A percentile compares a stretch with the other conserved stretches of the same genome.
Evolutionary conservation across 179 eudicot genomes (phyloP).

Genomic region (Camellia oleifera): DNA sequence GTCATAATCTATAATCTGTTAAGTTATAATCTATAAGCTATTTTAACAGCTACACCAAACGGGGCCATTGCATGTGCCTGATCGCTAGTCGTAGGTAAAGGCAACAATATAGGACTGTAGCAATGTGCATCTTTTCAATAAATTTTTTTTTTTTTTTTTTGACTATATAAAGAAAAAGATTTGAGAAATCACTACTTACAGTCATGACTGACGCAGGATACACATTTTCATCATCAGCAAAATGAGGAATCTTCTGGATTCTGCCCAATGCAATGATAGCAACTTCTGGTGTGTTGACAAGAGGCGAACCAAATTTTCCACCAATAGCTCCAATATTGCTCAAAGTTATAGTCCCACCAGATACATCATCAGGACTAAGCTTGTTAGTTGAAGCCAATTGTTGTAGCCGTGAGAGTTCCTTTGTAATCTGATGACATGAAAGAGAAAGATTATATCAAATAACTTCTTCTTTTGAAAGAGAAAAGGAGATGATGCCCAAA

Average conservation of each 20-base stretch:
- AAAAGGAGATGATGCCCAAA: neutral
- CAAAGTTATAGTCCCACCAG: conserved; percentile 89
- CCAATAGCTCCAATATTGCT: conserved; percentile 97
- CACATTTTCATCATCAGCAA: conserved; percentile 64
- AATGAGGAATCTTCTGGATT: conserved; percentile 64
- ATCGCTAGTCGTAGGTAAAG: neutral
- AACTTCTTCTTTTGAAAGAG: neutral
- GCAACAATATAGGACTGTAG: neutral
- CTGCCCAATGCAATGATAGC: conserved; percentile 86
- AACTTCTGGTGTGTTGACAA: conserved; percentile 80
- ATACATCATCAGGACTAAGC: conserved; percentile 71
- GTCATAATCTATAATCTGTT: no score
- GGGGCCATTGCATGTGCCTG: no score
- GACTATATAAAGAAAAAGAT: conserved; percentile 1
- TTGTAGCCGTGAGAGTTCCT: conserved; percentile 76
- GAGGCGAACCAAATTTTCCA: conserved; percentile 94
- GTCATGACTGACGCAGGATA: conserved; percentile 75
- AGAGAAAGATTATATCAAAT: conserved; percentile 1
- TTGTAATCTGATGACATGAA: conserved; percentile 59
- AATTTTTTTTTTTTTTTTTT: neutral
- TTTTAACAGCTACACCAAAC: no score
- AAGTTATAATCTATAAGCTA: no score
- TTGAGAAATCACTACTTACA: conserved; percentile 42
- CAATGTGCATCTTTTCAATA: neutral
- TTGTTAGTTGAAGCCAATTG: conserved; percentile 71